Base-by-base conservation (phyloP, 805 yeast genomes). In the Metschnikowia anglica region DNA sequence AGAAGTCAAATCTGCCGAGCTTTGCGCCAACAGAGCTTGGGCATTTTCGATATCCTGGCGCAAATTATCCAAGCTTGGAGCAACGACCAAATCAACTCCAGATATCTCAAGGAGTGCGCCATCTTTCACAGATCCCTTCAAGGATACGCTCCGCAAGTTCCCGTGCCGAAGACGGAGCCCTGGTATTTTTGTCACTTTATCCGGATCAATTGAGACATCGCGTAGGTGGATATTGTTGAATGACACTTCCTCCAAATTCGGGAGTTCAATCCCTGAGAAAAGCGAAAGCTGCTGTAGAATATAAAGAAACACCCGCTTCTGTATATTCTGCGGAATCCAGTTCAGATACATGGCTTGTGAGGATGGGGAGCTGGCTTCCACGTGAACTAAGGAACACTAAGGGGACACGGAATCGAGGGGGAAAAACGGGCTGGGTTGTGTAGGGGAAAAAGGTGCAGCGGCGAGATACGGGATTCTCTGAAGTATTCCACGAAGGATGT, bases 251-350 rank as follows among this genome's bases (percentile, higher is more conserved):
- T 88, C 93, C 40, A 90, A 61, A 57, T 88, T 85, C 15, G 88
- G 84, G 15, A 88, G 69, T 60, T 89, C 95, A 17, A 89, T 76
- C 51, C 83, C 85, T 1, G 96, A 85, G 56, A 90, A 87, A 31
- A 90, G 65, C 12, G 90, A 80, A 33, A 89, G 76, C 62, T 88
- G 91, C 59, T 85, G 87, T 19, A 90, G 74, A 4, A 89, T 79
- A 61, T 88, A 88, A 32, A 85, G 79, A 32, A 90, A 76, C 28
- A 89, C 75, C 53, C 95, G 72, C 64, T 86, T 85, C 56, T 89
- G 96, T 31, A 90, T 72, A 62, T 85, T 86, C 60, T 83, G 91
- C 5, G 95, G 91, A 62, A 87, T 74, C 95, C 96, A 88, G 29
- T 30, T 43, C 41, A 49, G 43, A 34, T 48, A 50, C 54, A 52